Evolutionary conservation across 2,329 filamentous ascomycete genomes (phyloP), one percentile per base, ranked within the genome.

Genomic region (Seiridium cupressi): DNA sequence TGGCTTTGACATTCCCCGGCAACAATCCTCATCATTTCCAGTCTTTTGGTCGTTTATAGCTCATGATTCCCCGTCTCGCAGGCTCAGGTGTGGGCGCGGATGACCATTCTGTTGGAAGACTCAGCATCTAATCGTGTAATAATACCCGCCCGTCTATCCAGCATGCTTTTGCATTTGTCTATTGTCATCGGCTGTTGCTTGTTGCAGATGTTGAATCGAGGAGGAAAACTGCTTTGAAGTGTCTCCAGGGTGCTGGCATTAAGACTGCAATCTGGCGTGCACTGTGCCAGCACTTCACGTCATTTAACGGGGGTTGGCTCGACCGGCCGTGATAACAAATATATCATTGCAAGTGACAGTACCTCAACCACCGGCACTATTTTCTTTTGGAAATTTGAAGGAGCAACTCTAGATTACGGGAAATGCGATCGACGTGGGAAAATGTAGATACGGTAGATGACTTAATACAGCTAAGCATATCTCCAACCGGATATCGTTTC

Each of bases 41-140:
- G 57, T 46, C 18, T 44, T 36, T 59, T 44, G 51, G 46, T 60
- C 44, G 40, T 59, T 59, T 42, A 44, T 35, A 54, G 57, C 49
- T 59, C 47, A 59, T 59, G 57, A 61, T 61, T 61, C 60, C 60
- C 60, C 60, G 56, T 61, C 57, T 60, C 53, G 57, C 36, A 58
- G 42, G 59, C 49, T 40, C 32, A 38, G 31, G 44, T 48, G 11
- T n/a, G 55, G 34, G 38, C 26, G 46, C 13, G 55, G 35, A 58
- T 36, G 46, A 58, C 34, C n/a, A n/a, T 44, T 26, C 8, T 51
- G 26, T 36, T 51, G 44, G 44, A 58, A 35, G 26, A 7, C 44
- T 44, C 57, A 42, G 49, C 57, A 59, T 59, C 35, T 59, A 51
- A 51, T 58, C 49, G 57, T 46, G 48, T 38, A 53, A 54, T 59